Percentiles rank a stretch among this genome's conserved stretches.
Evolutionary conservation across 2,329 filamentous ascomycete species (phyloP).

Genomic region (Ascochyta koolunga): DNA sequence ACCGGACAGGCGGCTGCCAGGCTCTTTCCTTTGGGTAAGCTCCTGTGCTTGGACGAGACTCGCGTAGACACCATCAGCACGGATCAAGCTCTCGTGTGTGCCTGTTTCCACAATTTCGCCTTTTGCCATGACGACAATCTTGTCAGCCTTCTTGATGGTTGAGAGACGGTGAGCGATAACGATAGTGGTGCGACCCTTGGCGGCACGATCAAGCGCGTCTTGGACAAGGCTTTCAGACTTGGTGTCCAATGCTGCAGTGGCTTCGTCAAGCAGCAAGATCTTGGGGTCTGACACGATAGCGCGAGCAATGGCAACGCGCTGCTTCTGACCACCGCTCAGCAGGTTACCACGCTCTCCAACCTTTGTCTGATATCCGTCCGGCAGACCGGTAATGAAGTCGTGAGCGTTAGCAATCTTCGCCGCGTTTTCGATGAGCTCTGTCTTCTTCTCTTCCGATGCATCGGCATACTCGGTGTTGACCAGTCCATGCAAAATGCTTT

Average conservation of each 20-base stretch:
- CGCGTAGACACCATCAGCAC: slow-evolving; percentile 74
- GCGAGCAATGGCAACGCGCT: slow-evolving; percentile 92
- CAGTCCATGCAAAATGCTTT: slow-evolving; percentile 89
- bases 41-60: slow-evolving; percentile 88
- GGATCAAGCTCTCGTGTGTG: slow-evolving; percentile 79
- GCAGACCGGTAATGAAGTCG: slow-evolving; percentile 82
- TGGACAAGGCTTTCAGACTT: slow-evolving; percentile 95
- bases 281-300: slow-evolving; percentile 91
- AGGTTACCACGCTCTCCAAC: slow-evolving; percentile 96
- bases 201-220: slow-evolving; percentile 84
- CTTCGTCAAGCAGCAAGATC: slow-evolving; percentile 91
- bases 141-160: slow-evolving; percentile 92
- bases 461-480: slow-evolving; percentile 81
- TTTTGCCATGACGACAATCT: slow-evolving; percentile 89
- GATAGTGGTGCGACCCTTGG: slow-evolving; percentile 88
- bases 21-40: slow-evolving; percentile 36
- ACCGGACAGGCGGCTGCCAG: slow-evolving; percentile 28
- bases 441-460: slow-evolving; percentile 68
- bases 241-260: slow-evolving; percentile 91
- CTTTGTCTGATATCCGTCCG: slow-evolving; percentile 89
- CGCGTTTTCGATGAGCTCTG: slow-evolving; percentile 75
- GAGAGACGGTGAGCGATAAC: slow-evolving; percentile 94
- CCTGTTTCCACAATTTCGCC: slow-evolving; percentile 93
- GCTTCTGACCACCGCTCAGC: slow-evolving; percentile 93
- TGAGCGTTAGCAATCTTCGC: slow-evolving; percentile 93